These are phyloP conservation scores for Podospora tetraspora DNA, from an alignment of 495 filamentous ascomycete species.

Conservation along the genomic window DNA sequence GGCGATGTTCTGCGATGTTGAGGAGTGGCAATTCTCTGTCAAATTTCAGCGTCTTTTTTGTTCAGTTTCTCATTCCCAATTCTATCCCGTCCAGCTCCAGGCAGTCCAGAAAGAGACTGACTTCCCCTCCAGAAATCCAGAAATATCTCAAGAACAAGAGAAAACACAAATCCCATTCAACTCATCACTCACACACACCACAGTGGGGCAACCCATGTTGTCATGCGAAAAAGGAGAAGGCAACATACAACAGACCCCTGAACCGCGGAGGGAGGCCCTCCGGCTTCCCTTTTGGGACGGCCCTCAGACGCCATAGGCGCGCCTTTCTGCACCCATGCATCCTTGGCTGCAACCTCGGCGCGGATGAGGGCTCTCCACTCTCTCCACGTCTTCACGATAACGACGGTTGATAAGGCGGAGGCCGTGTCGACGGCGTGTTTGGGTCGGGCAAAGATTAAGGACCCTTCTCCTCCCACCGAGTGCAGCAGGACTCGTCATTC, in stretches of 20 bases:
- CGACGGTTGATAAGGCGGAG: background rate
- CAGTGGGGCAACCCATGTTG: background rate
- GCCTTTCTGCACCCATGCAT: background rate
- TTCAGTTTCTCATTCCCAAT: background rate
- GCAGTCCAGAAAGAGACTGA: background rate
- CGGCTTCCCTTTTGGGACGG: slow-evolving; percentile 30
- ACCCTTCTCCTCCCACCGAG: background rate
- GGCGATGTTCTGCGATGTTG: background rate
- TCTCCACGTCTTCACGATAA: background rate
- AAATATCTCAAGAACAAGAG: background rate
- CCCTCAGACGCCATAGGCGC: slow-evolving; percentile 6
- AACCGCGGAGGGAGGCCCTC: slow-evolving; percentile 29
- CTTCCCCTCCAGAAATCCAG: background rate
- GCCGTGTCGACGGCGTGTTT: background rate
- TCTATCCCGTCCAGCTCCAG: background rate
- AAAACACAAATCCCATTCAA: background rate
- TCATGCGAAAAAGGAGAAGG: background rate
- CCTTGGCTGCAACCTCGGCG: background rate
- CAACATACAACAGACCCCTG: slow-evolving; percentile 12
- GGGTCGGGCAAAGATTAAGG: background rate
- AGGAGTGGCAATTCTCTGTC: no score
- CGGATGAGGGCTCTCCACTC: background rate
- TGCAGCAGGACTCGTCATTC: background rate
- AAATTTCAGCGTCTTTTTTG: background rate
- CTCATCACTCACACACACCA: background rate